Evolutionary conservation across 1,284 basidiomycete genomes (phyloP), one percentile per base, ranked within the genome.

Genomic region (Moesziomyces aphidis): DNA sequence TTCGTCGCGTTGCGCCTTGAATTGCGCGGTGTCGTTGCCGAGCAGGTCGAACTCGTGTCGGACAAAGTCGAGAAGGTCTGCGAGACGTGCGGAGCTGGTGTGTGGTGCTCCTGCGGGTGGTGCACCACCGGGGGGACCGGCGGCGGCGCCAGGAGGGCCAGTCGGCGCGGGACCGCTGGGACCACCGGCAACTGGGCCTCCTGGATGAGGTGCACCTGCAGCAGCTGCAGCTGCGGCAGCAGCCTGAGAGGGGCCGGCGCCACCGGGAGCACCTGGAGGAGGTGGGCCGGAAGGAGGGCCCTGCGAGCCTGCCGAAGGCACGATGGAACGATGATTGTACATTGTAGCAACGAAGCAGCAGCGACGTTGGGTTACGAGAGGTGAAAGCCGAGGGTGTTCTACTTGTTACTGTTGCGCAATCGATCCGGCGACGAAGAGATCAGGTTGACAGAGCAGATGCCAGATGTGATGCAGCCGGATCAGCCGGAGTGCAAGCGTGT

Each of bases 31-130:
- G 84, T 97, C 94, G 65, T 89, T 87, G 17, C 89, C 87, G 65
- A 95, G 87, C 55, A 87, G 87, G 65, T 97, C 95, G 81, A 94
- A 95, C 86, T 97, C 95, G 59, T 90, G 89, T 74, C 91, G 89
- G 82, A 97, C 91, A 68, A 89, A 88, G 56, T 96, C 94, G 75
- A 97, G 90, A 39, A 91, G 89, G 66, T 95, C 93, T 66, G 89
- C 89, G 73, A 97, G 87, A 50, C 93, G 73, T 15, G 81, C 61
- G 4, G 73, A 77, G 56, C 65, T 62, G 9, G 73, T 72, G 46
- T 73, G 70, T 7, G 70, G 73, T 11, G 69, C 69, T 10, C 69
- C 73, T 7, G 61, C 55, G 19, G 73, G 61, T 31, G 69, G 69
- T 31, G 58, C 62, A 3, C 68, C 59, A 34, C 64, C 67, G 28